Evolutionary conservation across 116 monocot species (phyloP), one percentile per base, ranked within the genome.

Genomic region (Trichopus zeylanicus): DNA sequence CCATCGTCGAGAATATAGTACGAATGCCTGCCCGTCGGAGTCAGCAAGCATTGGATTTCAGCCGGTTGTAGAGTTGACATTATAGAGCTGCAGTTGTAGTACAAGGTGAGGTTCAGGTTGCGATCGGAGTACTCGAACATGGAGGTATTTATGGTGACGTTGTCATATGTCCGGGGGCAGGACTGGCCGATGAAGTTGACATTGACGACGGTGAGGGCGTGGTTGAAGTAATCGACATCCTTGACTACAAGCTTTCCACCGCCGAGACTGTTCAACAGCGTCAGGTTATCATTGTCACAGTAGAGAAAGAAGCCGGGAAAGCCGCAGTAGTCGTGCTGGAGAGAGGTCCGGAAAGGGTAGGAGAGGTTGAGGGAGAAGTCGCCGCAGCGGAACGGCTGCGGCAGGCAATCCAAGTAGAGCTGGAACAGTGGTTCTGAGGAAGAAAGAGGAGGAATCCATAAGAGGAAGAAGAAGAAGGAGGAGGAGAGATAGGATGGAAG

Each of bases 51-150:
- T n/a, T n/a, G n/a, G n/a, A n/a, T n/a, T n/a, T n/a, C n/a, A n/a
- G n/a, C n/a, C n/a, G n/a, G n/a, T n/a, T n/a, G n/a, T n/a, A n/a
- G n/a, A n/a, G n/a, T n/a, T n/a, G n/a, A n/a, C n/a, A n/a, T n/a
- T n/a, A n/a, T n/a, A n/a, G n/a, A n/a, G n/a, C n/a, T 32, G 67
- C 80, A 80, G 63, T 70, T 71, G 57, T 55, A 18, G 63, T 26
- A 65, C 23, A 75, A 12, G 7, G 53, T 63, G 29, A 75, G 7
- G 38, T 58, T 55, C 23, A 1, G 24, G 39, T 64, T 38, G 10
- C 16, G 48, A 22, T 29, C 25, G 16, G 67, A 19, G 68, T 29
- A 67, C 6, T 52, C 33, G 38, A 64, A 75, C 8, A 68, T 55
- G 37, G 54, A 0, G 31, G 37, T 1, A 55, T 67, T 39, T 15